phyloP scores from a whole-genome alignment of 2,329 filamentous ascomycete species.

The Xylariales sp. region DNA sequence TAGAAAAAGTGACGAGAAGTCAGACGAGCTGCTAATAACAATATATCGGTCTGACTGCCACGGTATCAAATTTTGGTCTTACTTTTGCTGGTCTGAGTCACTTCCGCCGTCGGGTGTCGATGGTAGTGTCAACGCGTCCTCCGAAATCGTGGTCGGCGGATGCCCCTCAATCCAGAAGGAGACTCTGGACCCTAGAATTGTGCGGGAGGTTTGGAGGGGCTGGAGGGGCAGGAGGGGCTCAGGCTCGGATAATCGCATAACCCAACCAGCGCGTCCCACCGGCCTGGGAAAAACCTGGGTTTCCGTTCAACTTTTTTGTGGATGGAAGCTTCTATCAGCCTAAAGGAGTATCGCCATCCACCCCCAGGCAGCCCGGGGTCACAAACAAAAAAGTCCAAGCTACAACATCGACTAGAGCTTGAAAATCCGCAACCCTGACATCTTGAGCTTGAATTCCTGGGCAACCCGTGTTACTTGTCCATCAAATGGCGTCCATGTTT shows the following conservation, averaged over 20 bases:
- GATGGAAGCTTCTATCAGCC: background rate
- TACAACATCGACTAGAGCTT: background rate
- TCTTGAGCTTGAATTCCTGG: no score
- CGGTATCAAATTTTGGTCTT: no score
- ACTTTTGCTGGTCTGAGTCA: background rate
- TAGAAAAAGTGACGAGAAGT: no score
- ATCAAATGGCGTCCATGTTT: slow-evolving; percentile 86
- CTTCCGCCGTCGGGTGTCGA: slow-evolving; percentile 2
- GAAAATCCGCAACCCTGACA: no score
- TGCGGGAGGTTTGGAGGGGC: background rate
- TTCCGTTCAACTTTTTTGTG: slow-evolving; percentile 7
- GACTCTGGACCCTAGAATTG: background rate
- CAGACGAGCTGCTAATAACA: no score
- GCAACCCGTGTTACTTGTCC: slow-evolving; percentile 1
- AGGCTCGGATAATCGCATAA: background rate
- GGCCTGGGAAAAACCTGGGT: slow-evolving; percentile 5
- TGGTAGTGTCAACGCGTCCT: slow-evolving; percentile 3
- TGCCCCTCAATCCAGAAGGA: slow-evolving; percentile 7
- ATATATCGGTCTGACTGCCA: no score
- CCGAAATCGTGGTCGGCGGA: slow-evolving; percentile 2
- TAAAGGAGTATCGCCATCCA: slow-evolving; percentile 2
- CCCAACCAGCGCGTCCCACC: background rate
- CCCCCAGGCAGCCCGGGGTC: slow-evolving; percentile 3
- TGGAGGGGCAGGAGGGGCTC: background rate
- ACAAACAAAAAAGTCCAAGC: background rate